Conservation (phyloP, 305 asterid genomes). For the Rubia tinctorum region DNA sequence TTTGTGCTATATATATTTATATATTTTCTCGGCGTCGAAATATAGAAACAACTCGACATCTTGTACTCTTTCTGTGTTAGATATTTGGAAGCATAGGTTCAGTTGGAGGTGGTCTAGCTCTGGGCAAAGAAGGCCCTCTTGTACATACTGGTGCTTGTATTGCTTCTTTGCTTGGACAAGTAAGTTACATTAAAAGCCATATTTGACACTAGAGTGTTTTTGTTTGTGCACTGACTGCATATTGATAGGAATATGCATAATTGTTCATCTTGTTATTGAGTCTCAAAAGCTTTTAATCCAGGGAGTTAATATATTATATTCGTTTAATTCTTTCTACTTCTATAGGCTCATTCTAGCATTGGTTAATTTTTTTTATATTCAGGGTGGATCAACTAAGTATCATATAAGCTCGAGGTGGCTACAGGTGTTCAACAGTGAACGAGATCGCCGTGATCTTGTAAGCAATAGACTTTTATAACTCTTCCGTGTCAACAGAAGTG, state of each 20-base stretch:
- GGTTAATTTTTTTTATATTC: constrained; percentile 18
- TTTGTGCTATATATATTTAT: constrained; percentile 15
- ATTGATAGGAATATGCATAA: neutral
- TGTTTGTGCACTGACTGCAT: neutral
- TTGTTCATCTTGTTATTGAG: constrained; percentile 2
- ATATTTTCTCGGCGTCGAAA: neutral
- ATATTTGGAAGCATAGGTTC: constrained; percentile 99
- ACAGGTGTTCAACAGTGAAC: constrained; percentile 82
- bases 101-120: constrained; percentile 98
- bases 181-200: constrained; percentile 32
- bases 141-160: constrained; percentile 98
- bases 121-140: constrained; percentile 99
- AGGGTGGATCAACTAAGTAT: constrained; percentile 98
- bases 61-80: constrained; percentile 35
- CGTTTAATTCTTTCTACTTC: neutral
- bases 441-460: constrained; percentile 99
- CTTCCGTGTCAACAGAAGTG: neutral
- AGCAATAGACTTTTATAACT: constrained; percentile 21
- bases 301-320: neutral
- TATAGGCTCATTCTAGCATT: neutral
- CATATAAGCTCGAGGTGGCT: constrained; percentile 92
- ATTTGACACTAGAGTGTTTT: neutral
- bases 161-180: constrained; percentile 99
- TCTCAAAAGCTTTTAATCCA: neutral
- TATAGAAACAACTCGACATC: neutral